These are phyloP conservation scores for Didymella segeticola DNA, from an alignment of 2,329 filamentous ascomycete genomes.

Conservation along the genomic window DNA sequence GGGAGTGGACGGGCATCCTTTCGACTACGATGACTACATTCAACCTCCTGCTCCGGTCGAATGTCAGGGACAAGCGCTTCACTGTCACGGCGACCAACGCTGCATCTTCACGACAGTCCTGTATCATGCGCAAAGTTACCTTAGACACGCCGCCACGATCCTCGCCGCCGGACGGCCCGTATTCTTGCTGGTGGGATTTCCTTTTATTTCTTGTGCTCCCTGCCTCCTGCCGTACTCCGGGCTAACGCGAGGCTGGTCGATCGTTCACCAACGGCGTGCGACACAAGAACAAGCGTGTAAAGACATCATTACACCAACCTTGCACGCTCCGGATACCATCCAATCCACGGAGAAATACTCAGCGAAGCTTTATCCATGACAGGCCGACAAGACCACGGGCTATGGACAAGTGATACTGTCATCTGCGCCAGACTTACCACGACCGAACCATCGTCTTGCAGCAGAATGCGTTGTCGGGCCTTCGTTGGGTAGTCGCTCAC, in stretches of 20 bases:
- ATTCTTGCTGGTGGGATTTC: neutral
- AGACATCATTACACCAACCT: too few species aligned
- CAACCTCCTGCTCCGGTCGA: neutral
- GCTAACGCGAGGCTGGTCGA: neutral
- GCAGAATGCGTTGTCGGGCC: neutral
- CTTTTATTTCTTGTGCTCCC: too few species aligned
- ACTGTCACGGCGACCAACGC: neutral
- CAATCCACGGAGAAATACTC: too few species aligned
- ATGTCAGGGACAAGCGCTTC: neutral
- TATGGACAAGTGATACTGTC: neutral
- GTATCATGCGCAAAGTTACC: neutral
- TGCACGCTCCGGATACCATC: too few species aligned
- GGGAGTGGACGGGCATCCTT: neutral
- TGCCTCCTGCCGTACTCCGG: too few species aligned
- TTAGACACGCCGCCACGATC: neutral
- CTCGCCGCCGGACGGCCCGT: neutral
- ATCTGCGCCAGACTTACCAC: neutral
- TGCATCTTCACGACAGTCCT: neutral
- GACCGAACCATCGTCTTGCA: neutral
- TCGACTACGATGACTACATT: neutral
- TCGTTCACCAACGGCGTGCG: too few species aligned
- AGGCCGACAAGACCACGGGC: neutral
- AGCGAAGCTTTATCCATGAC: too few species aligned
- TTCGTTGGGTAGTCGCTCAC: neutral
- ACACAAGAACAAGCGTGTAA: too few species aligned